Base-by-base conservation (phyloP, 768 basidiomycete species). In the Agrocybe chaxingu region DNA sequence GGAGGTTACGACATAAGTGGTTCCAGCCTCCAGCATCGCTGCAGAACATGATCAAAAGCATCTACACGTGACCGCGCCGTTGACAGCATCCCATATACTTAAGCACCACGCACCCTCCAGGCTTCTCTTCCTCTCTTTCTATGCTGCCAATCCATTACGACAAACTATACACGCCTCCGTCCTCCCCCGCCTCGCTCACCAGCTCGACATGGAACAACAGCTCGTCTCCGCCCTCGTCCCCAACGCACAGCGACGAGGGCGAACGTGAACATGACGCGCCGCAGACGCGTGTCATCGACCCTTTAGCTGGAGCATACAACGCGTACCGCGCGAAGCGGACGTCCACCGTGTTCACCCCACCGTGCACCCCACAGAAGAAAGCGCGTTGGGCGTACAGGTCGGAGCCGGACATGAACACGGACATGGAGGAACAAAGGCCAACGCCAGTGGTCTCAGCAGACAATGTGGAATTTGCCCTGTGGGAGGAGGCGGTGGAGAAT, bases 301-400 rank as follows among this genome's bases (percentile, higher is more conserved):
- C 84, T 0, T 80, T 83, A 47, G 80, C 86, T 9, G 85, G 75
- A 0, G 82, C 83, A 1, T 75, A 76, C 3, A 80, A 78, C 48
- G 72, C 76, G 3, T 67, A 57, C 29, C 72, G 71, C 57, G 58
- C 58, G 4, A 57, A 56, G 19, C 19, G 52, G n/a, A 30, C 45
- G 37, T 48, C 43, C 11, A 10, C 31, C 3, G 75, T 69, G 24
- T 75, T 74, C 3, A 57, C 59, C 74, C 70, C 35, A 48, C 58
- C 44, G n/a, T 35, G 44, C 8, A 41, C 50, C 13, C 56, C 54
- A 7, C 38, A 48, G 18, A 68, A 69, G 48, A 64, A 54, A 47
- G 57, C 57, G 54, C 69, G 63, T 31, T 51, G 42, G 11, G 41
- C 46, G 19, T 30, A 45, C n/a, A 16, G 42, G 37, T 45, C 44